Base-by-base conservation (phyloP, 2,329 filamentous ascomycete genomes). In the Ceratocystis colombiana region DNA sequence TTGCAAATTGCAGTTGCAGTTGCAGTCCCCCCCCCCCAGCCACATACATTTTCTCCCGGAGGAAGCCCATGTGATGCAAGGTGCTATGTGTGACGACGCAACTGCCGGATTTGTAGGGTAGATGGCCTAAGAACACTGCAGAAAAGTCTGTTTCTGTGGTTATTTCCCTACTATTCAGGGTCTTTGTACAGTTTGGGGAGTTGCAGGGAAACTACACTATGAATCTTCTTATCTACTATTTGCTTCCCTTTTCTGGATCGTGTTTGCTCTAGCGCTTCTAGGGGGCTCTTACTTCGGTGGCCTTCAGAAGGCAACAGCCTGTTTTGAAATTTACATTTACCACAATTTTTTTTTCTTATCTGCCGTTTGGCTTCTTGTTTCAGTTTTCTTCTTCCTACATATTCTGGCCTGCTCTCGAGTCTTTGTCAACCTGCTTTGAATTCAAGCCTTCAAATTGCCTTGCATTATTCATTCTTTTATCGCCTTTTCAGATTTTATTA, bases 1-100 rank as follows among this genome's bases (percentile, higher is more conserved):
- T 33, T 59, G 55, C 55, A 59, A 59, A 30, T 59, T 41, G 55
- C 55, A 61, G 33, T 45, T 61, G 57, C 57, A 61, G 28, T 61
- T 45, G 59, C 59, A 45, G 33, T 30, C 15, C 6, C 15, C 17
- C 20, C n/a, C n/a, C 7, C 48, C 48, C 48, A 53, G 48, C 48
- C 48, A 53, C 48, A 25, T 25, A 22, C 12, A 53, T 53, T 53
- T 53, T 25, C 22, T 53, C 3, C 20, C n/a, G 8, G 22, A 53
- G 12, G 48, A 22, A 25, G 22, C n/a, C 48, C 8, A 53, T 22
- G 7, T 28, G 8, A 53, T 25, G 48, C 46, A 50, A 44, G 57
- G n/a, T 61, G 57, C 57, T 41, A 3, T 45, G 59, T 44, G 33
- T 20, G 33, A 44, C 59, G 37, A 44, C 59, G 37, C 41, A 44